Percentiles rank a stretch among this genome's conserved stretches.
These are phyloP conservation scores for Microdochium trichocladiopsis DNA, from an alignment of 2,329 filamentous ascomycete genomes.

Conservation along the genomic window DNA sequence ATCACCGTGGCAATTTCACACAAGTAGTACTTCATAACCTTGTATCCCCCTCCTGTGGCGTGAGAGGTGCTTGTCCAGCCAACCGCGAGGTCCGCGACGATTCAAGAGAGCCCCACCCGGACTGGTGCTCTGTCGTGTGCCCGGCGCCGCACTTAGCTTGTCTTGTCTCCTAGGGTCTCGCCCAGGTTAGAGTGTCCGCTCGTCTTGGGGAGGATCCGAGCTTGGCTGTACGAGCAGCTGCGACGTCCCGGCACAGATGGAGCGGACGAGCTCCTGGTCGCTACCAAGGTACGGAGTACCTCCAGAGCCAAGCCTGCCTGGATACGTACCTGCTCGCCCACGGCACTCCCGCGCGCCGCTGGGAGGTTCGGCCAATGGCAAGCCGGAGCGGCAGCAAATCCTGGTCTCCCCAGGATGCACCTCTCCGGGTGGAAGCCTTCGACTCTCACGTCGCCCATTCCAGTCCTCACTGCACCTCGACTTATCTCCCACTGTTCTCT, in stretches of 20 bases:
- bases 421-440: neutral
- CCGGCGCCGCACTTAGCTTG: neutral
- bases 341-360: neutral
- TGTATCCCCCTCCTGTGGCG: neutral
- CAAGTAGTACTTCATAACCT: neutral
- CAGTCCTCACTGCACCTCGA: neutral
- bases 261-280: too few relatives aligned
- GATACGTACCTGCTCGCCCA: neutral
- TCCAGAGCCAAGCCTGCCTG: neutral
- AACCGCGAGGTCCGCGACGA: neutral
- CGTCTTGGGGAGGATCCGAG: neutral
- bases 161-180: neutral
- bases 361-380: neutral
- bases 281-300: too few relatives aligned
- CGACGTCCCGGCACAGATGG: neutral
- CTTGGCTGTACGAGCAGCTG: neutral
- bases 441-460: neutral
- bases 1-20: neutral
- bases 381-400: neutral
- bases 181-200: neutral
- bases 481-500: neutral
- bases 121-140: neutral
- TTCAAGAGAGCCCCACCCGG: neutral
- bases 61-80: neutral
- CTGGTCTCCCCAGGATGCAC: slow-evolving; percentile 1